Evolutionary conservation across 2,329 filamentous ascomycete species (phyloP), one percentile per base, ranked within the genome.

Genomic region (Neonectria faginata): DNA sequence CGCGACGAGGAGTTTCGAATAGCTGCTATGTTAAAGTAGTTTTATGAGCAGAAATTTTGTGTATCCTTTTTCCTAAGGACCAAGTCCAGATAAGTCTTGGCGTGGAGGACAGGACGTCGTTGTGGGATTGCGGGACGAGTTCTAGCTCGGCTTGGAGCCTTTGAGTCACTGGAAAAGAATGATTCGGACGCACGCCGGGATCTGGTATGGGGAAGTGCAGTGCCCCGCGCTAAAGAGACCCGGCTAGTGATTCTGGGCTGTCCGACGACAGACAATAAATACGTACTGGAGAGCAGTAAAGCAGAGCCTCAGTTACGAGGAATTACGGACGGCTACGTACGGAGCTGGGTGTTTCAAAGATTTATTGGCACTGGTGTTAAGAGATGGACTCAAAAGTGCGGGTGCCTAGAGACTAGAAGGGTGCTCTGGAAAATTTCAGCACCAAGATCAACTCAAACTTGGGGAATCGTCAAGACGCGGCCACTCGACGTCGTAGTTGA

Each of bases 161-260:
- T 73, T 79, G 77, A 79, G 76, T 79, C 77, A 79, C 74, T 71
- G 65, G 64, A 72, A 75, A 75, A 70, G 66, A 69, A 70, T 74
- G 65, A 65, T 67, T 68, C 65, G 59, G 54, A 48, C 54, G 54
- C 54, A 67, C 60, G 50, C 57, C 56, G 58, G 70, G 56, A 72
- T 68, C 64, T 67, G 62, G 58, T 52, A 71, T 70, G 68, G 67
- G 66, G 60, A 70, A 69, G 60, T 77, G 76, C 76, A 69, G 60
- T 77, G 76, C 76, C 77, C 76, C 76, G 76, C 77, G 75, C 77
- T 78, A 79, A 68, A 33, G 45, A 62, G 14, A 57, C 47, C 36
- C 51, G 58, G 55, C n/a, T 42, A 64, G 7, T 50, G 5, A 63
- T 42, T 33, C 36, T 45, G 48, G 56, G 56, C 61, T 58, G 61